A percentile compares a stretch with the other conserved stretches of the same genome.
These are phyloP conservation scores for Fusarium veterinarium DNA, from an alignment of 2,329 filamentous ascomycete genomes.

Conservation along the genomic window DNA sequence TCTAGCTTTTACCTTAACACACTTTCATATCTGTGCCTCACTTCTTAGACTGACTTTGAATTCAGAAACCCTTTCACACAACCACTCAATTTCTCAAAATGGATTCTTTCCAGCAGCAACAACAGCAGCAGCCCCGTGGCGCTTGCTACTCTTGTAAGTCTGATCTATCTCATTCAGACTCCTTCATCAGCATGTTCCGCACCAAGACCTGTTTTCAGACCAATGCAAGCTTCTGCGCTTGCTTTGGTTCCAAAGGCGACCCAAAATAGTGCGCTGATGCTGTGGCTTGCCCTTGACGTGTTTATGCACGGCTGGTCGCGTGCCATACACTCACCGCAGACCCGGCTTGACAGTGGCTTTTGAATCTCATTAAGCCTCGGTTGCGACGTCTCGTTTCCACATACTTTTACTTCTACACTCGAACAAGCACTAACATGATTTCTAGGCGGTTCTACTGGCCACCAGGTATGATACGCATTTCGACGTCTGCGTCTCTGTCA, in stretches of 20 bases:
- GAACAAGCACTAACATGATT: constrained; percentile 37
- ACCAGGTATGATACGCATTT: constrained; percentile 70
- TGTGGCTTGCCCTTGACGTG: not conserved
- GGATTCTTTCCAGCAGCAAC: constrained; percentile 49
- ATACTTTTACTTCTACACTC: not conserved
- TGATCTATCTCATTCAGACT: not conserved
- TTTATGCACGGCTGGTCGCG: not conserved
- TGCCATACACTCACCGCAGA: constrained; percentile 1
- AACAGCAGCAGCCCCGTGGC: constrained; percentile 50
- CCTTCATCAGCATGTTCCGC: not conserved
- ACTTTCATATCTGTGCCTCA: not conserved
- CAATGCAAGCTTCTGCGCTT: not conserved
- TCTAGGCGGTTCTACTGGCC: constrained; percentile 76
- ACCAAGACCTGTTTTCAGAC: not conserved
- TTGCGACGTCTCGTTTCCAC: not conserved
- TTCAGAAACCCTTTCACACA: constrained; percentile 27
- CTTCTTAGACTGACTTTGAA: constrained; percentile 25
- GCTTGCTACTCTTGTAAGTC: constrained; percentile 65
- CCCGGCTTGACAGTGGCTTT: constrained; percentile 4
- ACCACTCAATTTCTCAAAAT: constrained; percentile 49
- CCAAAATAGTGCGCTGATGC: not conserved
- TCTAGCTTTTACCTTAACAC: constrained; percentile 27
- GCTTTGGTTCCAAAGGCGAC: not conserved
- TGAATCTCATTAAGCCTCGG: not conserved
- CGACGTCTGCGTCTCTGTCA: not conserved